Evolutionary conservation across 2,329 filamentous ascomycete species (phyloP).

Genomic region (Aspergillus sp.): DNA sequence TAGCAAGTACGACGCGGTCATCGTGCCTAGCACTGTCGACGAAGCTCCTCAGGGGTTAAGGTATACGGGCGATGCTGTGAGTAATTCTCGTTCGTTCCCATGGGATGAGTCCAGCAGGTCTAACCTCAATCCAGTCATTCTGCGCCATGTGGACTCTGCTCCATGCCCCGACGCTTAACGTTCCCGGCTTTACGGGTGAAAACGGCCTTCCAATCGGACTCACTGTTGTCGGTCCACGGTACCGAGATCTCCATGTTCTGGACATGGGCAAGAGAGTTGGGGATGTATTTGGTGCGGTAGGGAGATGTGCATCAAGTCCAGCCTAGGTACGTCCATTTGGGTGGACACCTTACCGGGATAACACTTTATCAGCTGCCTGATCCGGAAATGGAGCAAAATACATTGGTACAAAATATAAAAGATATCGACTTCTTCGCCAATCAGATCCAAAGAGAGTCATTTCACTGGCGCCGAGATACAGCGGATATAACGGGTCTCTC

Average conservation of each 20-base stretch:
- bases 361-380: too few species aligned
- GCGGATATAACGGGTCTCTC: too few species aligned
- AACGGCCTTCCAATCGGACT: constrained; percentile 52
- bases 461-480: too few species aligned
- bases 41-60: constrained; percentile 49
- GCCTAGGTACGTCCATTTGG: neutral
- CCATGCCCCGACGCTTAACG: constrained; percentile 55
- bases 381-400: too few species aligned
- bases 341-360: neutral
- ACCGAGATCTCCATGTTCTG: constrained; percentile 24
- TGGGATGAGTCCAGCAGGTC: too few species aligned
- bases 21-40: constrained; percentile 51
- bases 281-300: neutral
- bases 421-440: too few species aligned
- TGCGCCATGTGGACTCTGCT: constrained; percentile 29
- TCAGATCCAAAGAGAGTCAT: too few species aligned
- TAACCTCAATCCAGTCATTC: constrained; percentile 6
- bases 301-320: neutral
- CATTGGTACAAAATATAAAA: too few species aligned
- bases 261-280: neutral
- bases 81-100: constrained; percentile 36
- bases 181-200: constrained; percentile 52
- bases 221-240: constrained; percentile 42
- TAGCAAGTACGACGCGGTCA: constrained; percentile 42
- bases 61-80: constrained; percentile 47